These are phyloP conservation scores for Haplosporangium sp. DNA, from an alignment of 371 early-diverging fungal genomes.

Conservation along the genomic window DNA sequence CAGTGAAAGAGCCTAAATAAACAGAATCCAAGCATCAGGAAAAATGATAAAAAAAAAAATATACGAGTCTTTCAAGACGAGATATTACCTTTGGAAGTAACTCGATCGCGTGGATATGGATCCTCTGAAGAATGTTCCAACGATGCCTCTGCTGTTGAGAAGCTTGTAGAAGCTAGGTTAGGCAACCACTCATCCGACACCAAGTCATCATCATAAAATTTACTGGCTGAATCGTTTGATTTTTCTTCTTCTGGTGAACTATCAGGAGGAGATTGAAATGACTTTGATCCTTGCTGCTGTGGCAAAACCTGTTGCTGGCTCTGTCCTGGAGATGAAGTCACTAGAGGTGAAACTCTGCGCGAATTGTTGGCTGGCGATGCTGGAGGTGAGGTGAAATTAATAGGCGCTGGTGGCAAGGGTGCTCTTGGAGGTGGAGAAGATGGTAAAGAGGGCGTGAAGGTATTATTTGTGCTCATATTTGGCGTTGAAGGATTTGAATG, in stretches of 20 bases:
- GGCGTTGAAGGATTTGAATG: constrained; percentile 37
- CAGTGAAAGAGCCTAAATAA: constrained; percentile 25
- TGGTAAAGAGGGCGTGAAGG: constrained; percentile 28
- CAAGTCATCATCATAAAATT: constrained; percentile 37
- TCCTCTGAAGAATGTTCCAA: constrained; percentile 29
- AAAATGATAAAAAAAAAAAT: background rate
- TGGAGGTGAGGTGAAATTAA: constrained; percentile 34
- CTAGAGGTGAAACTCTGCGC: constrained; percentile 36
- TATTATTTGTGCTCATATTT: constrained; percentile 12
- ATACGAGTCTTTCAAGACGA: background rate
- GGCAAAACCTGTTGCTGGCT: background rate
- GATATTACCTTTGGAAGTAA: constrained; percentile 35
- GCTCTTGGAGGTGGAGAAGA: constrained; percentile 41
- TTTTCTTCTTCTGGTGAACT: constrained; percentile 32
- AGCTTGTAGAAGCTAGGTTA: constrained; percentile 27
- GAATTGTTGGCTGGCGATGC: constrained; percentile 41
- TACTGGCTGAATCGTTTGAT: constrained; percentile 7
- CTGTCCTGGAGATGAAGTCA: constrained; percentile 14
- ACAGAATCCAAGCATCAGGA: background rate
- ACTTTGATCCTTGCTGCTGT: constrained; percentile 13
- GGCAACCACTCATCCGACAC: constrained; percentile 45
- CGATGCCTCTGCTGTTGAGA: constrained; percentile 7
- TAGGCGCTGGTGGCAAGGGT: constrained; percentile 26
- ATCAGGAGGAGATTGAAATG: constrained; percentile 19
- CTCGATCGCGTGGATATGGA: constrained; percentile 36